Conservation (phyloP, 805 yeast species). For the Kodamaea neixiangensis region DNA sequence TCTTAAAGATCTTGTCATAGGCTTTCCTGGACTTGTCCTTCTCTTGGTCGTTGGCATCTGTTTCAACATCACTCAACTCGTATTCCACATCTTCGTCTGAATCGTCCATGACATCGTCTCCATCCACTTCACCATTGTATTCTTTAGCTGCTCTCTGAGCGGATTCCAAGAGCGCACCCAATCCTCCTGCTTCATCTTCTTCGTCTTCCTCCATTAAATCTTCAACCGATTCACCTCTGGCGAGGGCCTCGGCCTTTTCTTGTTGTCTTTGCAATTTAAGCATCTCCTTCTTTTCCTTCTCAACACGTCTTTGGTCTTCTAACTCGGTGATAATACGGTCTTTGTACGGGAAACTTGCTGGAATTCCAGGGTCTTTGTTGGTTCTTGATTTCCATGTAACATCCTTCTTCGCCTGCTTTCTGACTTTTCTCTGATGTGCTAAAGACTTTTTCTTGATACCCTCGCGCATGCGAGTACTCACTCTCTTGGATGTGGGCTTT, state of each 20-base stretch:
- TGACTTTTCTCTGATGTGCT: slow-evolving; percentile 85
- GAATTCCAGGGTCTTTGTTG: slow-evolving; percentile 92
- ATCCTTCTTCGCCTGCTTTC: slow-evolving; percentile 81
- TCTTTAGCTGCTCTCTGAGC: slow-evolving; percentile 87
- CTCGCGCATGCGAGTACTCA: slow-evolving; percentile 90
- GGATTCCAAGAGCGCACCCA: slow-evolving; percentile 85
- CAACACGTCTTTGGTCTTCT: slow-evolving; percentile 59
- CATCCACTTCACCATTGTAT: slow-evolving; percentile 57
- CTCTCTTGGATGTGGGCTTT: slow-evolving; percentile 81
- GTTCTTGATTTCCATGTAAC: slow-evolving; percentile 88
- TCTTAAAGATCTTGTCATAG: slow-evolving; percentile 89
- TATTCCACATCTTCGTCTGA: slow-evolving; percentile 46
- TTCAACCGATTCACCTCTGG: slow-evolving; percentile 41
- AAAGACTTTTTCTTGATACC: slow-evolving; percentile 96
- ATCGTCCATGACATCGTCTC: slow-evolving; percentile 28
- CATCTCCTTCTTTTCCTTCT: slow-evolving; percentile 54
- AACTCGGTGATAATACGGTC: slow-evolving; percentile 74
- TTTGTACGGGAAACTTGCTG: slow-evolving; percentile 92
- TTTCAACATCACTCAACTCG: slow-evolving; percentile 42
- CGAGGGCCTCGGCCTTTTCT: slow-evolving; percentile 42
- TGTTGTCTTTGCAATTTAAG: slow-evolving; percentile 52
- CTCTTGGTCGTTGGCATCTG: slow-evolving; percentile 37
- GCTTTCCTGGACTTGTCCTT: slow-evolving; percentile 82
- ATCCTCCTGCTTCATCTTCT: slow-evolving; percentile 49
- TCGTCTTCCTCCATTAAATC: slow-evolving; percentile 40